Percentiles rank a stretch among this genome's conserved stretches.
These are phyloP conservation scores for Yamadazyma nakazawae DNA, from an alignment of 805 yeast species.

Conservation along the genomic window DNA sequence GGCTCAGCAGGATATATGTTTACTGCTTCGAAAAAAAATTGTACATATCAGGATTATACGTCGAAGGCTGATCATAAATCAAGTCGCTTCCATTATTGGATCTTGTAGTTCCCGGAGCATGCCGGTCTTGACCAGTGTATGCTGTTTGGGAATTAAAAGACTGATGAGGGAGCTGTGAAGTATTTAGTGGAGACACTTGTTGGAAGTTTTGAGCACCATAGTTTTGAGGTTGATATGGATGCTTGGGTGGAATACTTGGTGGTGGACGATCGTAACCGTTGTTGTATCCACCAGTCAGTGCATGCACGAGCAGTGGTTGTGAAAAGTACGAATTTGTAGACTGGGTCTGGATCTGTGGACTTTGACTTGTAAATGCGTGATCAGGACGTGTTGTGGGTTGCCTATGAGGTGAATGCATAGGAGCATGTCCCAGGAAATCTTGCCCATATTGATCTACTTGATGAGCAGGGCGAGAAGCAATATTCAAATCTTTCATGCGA, in stretches of 20 bases:
- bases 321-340: constrained; percentile 1
- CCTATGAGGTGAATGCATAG: background rate
- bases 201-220: background rate
- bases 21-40: constrained; percentile 33
- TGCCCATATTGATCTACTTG: background rate
- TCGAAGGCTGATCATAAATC: constrained; percentile 40
- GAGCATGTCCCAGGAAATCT: background rate
- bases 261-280: constrained; percentile 10
- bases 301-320: constrained; percentile 8
- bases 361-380: background rate
- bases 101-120: background rate
- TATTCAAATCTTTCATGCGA: background rate
- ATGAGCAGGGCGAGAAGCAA: background rate
- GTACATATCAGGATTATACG: constrained; percentile 47
- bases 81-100: constrained; percentile 7
- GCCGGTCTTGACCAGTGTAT: background rate
- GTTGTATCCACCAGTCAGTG: constrained; percentile 3
- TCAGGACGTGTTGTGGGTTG: background rate
- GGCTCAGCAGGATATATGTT: background rate
- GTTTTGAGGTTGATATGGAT: constrained; percentile 5
- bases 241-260: constrained; percentile 13
- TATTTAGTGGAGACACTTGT: background rate
- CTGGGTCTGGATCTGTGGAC: background rate
- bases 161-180: background rate
- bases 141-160: background rate